Conservation (phyloP, 331 rosid genomes). For the Pyracantha coccinea region DNA sequence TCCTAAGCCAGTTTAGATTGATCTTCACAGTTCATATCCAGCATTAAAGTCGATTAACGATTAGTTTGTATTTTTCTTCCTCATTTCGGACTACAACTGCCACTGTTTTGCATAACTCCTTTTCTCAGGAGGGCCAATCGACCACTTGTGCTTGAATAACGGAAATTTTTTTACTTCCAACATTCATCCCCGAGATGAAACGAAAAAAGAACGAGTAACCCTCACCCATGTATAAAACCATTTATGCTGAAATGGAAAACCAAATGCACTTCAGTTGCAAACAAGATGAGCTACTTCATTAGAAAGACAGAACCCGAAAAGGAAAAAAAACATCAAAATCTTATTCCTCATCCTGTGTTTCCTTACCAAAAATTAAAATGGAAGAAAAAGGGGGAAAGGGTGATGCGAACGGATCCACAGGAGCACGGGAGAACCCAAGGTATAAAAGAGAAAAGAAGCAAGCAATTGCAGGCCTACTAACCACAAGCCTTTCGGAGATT, state of each 20-base stretch:
- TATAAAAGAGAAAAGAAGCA: background rate
- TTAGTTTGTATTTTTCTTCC: too few species aligned
- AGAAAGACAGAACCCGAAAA: background rate
- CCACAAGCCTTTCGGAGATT: background rate
- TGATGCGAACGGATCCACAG: background rate
- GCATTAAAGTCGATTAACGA: too few species aligned
- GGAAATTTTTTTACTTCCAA: background rate
- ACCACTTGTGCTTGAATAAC: background rate
- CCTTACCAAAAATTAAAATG: slow-evolving; percentile 6
- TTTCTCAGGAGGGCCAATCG: too few species aligned
- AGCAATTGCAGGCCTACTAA: slow-evolving; percentile 13
- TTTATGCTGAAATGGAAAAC: background rate
- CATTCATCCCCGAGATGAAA: background rate
- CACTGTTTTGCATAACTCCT: too few species aligned
- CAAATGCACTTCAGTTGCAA: background rate
- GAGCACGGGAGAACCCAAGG: background rate
- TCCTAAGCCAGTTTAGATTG: too few species aligned
- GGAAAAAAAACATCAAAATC: background rate
- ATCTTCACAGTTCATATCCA: too few species aligned
- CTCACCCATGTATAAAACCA: background rate
- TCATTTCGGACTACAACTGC: too few species aligned
- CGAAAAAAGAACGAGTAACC: background rate
- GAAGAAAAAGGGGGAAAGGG: background rate
- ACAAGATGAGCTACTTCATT: background rate
- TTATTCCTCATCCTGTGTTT: slow-evolving; percentile 14